Conservation (phyloP, 352 stramenopile genomes). For the Phytopythium helicoides region DNA sequence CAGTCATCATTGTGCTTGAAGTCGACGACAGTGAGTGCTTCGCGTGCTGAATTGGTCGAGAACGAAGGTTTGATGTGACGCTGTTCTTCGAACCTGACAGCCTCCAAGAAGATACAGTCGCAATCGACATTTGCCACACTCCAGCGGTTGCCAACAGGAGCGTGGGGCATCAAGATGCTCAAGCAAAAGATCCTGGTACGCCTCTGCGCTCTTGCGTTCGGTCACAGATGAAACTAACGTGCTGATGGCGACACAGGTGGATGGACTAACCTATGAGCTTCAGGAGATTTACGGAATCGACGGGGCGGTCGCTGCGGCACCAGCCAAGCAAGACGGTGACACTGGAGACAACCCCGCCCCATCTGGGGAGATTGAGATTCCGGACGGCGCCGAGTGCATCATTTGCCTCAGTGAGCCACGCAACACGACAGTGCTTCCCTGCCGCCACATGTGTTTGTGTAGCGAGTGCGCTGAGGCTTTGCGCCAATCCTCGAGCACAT, state of each 20-base stretch:
- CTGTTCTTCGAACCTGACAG: constrained; percentile 8
- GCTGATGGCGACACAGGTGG: constrained; percentile 33
- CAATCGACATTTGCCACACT: constrained; percentile 83
- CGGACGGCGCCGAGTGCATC: constrained; percentile 84
- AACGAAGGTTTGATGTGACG: constrained; percentile 5
- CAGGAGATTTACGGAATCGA: constrained; percentile 90
- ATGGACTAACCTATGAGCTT: constrained; percentile 80
- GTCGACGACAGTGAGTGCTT: constrained; percentile 40
- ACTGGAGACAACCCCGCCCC: background rate
- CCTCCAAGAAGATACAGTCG: constrained; percentile 49
- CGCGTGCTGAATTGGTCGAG: background rate
- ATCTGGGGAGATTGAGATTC: constrained; percentile 50
- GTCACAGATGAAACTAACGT: background rate
- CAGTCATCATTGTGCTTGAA: constrained; percentile 70
- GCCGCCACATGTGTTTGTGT: constrained; percentile 87
- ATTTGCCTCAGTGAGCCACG: constrained; percentile 83
- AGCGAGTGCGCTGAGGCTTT: constrained; percentile 74
- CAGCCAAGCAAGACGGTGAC: constrained; percentile 24
- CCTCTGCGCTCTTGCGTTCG: background rate
- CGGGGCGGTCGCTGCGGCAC: constrained; percentile 51
- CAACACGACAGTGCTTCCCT: constrained; percentile 83
- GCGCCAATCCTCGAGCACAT: constrained; percentile 68
- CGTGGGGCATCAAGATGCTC: constrained; percentile 69
- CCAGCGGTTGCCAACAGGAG: constrained; percentile 32
- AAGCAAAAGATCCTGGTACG: constrained; percentile 77